Evolutionary conservation across 2,329 filamentous ascomycete species (phyloP).

Genomic region (Fusarium cicatricum): DNA sequence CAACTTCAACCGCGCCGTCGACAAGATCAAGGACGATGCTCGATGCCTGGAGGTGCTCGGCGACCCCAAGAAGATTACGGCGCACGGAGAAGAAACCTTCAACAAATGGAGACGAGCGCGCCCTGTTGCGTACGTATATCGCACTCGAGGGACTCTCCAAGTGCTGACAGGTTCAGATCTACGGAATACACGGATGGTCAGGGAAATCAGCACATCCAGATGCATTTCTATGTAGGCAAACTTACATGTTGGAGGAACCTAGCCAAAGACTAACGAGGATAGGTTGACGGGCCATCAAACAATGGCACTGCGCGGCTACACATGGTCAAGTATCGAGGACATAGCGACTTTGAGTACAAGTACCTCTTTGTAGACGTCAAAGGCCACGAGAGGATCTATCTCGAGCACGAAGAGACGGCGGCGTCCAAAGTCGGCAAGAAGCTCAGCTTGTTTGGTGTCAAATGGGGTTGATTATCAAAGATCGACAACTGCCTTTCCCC

Average conservation of each 20-base stretch:
- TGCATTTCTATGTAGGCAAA: slow-evolving; percentile 80
- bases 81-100: slow-evolving; percentile 81
- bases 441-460: slow-evolving; percentile 68
- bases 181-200: slow-evolving; percentile 73
- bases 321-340: slow-evolving; percentile 72
- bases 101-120: slow-evolving; percentile 81
- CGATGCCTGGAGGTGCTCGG: slow-evolving; percentile 79
- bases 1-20: slow-evolving; percentile 87
- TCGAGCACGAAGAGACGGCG: slow-evolving; percentile 66
- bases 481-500: neutral
- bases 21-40: slow-evolving; percentile 76
- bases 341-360: slow-evolving; percentile 77
- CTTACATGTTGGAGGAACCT: neutral
- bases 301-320: slow-evolving; percentile 80
- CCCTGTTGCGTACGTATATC: slow-evolving; percentile 62
- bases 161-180: slow-evolving; percentile 60
- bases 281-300: slow-evolving; percentile 80
- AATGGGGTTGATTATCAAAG: slow-evolving; percentile 54
- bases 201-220: slow-evolving; percentile 81
- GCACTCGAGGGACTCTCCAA: neutral
- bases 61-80: slow-evolving; percentile 76
- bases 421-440: slow-evolving; percentile 50
- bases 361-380: slow-evolving; percentile 82
- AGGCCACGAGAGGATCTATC: slow-evolving; percentile 71
- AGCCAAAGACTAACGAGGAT: slow-evolving; percentile 16